phyloP scores from a whole-genome alignment of 768 basidiomycete species.

The Trametes punicea region DNA sequence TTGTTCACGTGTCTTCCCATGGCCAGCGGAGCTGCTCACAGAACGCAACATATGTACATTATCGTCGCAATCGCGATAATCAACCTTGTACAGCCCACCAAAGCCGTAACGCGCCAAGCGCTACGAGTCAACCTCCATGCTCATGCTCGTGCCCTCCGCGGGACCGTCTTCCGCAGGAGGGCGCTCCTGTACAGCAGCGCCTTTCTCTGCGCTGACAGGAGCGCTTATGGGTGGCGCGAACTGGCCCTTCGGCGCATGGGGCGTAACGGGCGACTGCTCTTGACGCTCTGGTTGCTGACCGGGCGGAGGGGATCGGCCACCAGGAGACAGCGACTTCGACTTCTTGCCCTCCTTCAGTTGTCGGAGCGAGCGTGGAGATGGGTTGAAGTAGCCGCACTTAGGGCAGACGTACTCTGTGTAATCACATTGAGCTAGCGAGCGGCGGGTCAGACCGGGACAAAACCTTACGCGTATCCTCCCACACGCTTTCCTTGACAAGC shows the following conservation, averaged over 20 bases:
- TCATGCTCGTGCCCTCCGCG: conserved; percentile 11
- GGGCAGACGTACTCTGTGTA: conserved; percentile 77
- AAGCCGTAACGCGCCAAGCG: not conserved
- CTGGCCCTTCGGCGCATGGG: not conserved
- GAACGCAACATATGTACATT: not conserved
- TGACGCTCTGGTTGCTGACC: not conserved
- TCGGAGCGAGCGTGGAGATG: conserved; percentile 33
- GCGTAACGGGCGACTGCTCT: not conserved
- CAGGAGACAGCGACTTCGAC: conserved; percentile 16
- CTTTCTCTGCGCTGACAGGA: not conserved
- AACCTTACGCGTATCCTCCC: conserved; percentile 77
- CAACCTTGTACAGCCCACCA: not conserved
- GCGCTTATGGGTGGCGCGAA: conserved; percentile 7
- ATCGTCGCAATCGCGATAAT: not conserved
- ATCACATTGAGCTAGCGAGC: not conserved
- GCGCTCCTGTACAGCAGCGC: not conserved
- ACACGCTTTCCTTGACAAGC: conserved; percentile 76
- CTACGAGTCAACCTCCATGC: conserved; percentile 24
- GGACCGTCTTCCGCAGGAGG: not conserved
- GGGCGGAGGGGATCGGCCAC: not conserved
- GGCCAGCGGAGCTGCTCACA: not conserved
- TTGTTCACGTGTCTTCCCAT: too few species aligned
- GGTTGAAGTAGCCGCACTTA: conserved; percentile 83
- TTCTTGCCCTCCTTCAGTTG: conserved; percentile 16
- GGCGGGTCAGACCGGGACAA: not conserved